phyloP scores from a whole-genome alignment of 805 yeast species.

The Candida cerambycidarum region DNA sequence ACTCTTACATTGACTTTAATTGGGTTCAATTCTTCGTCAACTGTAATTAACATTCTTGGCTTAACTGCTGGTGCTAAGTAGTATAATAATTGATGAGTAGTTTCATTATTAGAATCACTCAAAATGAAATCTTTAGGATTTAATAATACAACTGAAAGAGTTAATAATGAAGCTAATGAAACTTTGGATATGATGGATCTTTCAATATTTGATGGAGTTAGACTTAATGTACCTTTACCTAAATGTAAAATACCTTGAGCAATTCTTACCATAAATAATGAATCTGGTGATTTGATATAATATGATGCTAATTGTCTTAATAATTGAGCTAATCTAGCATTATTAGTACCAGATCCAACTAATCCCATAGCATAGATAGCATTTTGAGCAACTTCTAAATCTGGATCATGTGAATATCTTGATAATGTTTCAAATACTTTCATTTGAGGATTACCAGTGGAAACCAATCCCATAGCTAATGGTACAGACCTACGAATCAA shows the following conservation, averaged over 20 bases:
- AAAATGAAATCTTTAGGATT: conserved; percentile 84
- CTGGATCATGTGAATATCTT: conserved; percentile 94
- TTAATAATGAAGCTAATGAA: conserved; percentile 83
- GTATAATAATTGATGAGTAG: conserved; percentile 75
- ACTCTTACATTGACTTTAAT: conserved; percentile 95
- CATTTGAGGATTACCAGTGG: conserved; percentile 93
- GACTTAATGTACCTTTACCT: conserved; percentile 92
- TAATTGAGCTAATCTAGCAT: conserved; percentile 95
- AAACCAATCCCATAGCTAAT: conserved; percentile 93
- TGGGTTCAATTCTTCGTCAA: conserved; percentile 88
- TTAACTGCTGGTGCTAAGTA: conserved; percentile 84
- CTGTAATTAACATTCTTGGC: conserved; percentile 90
- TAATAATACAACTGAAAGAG: conserved; percentile 78
- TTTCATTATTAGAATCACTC: conserved; percentile 50
- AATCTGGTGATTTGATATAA: conserved; percentile 86
- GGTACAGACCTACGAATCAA: conserved; percentile 93
- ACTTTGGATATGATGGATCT: conserved; percentile 85
- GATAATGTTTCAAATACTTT: conserved; percentile 95
- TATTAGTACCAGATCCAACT: conserved; percentile 98
- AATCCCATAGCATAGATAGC: conserved; percentile 97
- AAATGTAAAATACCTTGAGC: conserved; percentile 94
- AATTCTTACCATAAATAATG: conserved; percentile 87
- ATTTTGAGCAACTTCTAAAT: conserved; percentile 89
- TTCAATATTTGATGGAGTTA: conserved; percentile 88
- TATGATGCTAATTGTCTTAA: conserved; percentile 93